phyloP scores from a whole-genome alignment of 257 asterid genomes.

The Solanum chilense region DNA sequence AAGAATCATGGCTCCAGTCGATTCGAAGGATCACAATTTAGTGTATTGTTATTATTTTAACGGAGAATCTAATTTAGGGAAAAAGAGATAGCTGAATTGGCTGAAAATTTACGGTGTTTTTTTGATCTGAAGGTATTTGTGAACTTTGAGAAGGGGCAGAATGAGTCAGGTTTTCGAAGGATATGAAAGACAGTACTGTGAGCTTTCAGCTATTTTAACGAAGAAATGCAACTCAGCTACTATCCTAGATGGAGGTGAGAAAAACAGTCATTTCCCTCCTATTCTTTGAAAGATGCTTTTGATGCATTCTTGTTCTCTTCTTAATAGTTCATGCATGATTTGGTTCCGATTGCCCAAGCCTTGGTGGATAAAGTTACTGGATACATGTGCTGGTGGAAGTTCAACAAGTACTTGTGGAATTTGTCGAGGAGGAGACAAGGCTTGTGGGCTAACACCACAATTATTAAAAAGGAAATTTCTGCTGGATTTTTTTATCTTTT shows the following conservation, averaged over 20 bases:
- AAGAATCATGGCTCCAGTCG: not conserved
- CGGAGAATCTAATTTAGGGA: not conserved
- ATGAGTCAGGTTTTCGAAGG: constrained; percentile 84
- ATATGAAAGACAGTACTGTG: constrained; percentile 78
- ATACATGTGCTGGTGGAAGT: not conserved
- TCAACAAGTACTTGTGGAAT: not conserved
- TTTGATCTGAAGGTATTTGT: constrained; percentile 14
- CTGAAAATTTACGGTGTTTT: not conserved
- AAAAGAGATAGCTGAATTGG: not conserved
- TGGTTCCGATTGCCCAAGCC: not conserved
- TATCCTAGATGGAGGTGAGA: constrained; percentile 61
- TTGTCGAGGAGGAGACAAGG: not conserved
- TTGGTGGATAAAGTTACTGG: not conserved
- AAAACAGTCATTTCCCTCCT: not conserved
- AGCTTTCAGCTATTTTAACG: constrained; percentile 61
- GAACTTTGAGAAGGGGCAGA: not conserved
- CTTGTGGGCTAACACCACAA: not conserved
- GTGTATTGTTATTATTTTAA: not conserved
- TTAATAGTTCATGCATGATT: not conserved
- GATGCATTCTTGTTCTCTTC: not conserved
- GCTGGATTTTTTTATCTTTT: not conserved
- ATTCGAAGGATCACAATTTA: not conserved
- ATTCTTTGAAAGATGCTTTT: not conserved
- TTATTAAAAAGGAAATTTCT: not conserved
- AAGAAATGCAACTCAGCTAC: constrained; percentile 44